Conservation (phyloP, 768 basidiomycete species). For the Cystobasidium ongulense region DNA sequence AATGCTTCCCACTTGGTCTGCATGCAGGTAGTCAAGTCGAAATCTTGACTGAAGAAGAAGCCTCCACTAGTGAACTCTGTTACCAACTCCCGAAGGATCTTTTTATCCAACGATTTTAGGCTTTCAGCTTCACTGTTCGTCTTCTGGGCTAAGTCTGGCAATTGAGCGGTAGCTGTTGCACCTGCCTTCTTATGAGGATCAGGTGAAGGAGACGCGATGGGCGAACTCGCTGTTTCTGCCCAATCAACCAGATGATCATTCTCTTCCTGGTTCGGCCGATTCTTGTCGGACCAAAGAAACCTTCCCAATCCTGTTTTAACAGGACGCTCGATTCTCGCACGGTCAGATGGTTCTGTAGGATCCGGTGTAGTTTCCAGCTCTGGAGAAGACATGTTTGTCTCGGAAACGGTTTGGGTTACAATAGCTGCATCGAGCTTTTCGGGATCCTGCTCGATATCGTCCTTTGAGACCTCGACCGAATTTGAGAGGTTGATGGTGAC, state of each 20-base stretch:
- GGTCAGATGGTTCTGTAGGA: no score
- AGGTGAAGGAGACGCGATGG: neutral
- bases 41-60: conserved; percentile 4
- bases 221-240: neutral
- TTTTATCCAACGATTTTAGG: conserved; percentile 36
- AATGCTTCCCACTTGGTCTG: neutral
- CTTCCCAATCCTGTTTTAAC: neutral
- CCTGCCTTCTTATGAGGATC: neutral
- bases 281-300: neutral
- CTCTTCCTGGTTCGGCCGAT: neutral
- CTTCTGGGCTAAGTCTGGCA: neutral
- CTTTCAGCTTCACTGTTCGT: neutral
- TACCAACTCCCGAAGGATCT: conserved; percentile 32
- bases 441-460: neutral
- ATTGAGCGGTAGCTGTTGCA: neutral
- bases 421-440: neutral
- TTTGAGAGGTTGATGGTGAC: neutral
- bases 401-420: neutral
- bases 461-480: neutral
- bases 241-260: neutral
- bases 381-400: neutral
- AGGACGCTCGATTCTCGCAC: neutral
- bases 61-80: conserved; percentile 19
- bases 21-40: conserved; percentile 20
- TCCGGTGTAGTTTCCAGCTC: neutral